Evolutionary conservation across 2,329 filamentous ascomycete species (phyloP), one percentile per base, ranked within the genome.

Genomic region (Aureobasidium sp.): DNA sequence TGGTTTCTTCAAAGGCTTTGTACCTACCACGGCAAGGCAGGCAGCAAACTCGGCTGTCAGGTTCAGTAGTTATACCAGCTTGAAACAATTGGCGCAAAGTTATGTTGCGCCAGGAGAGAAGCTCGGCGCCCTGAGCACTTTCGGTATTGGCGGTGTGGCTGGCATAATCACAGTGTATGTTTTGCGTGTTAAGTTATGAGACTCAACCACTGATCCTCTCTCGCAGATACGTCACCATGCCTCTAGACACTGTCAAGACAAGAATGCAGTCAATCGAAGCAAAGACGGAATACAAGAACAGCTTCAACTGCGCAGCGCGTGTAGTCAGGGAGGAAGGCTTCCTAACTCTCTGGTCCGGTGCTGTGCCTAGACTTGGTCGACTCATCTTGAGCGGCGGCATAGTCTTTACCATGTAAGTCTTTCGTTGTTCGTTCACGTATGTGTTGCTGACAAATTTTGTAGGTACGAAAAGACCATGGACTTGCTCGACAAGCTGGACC

Each of bases 1-100:
- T 39, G 94, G 93, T 53, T 97, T 99, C 81, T 96, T 99, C 82
- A 91, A 97, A 74, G 94, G 94, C 27, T 94, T 99, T 70, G 87
- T 95, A 9, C 94, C 94, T 0, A 99, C 94, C 1, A 97, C 94
- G 4, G 91, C 92, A 25, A 84, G 94, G 57, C 94, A 99, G 76
- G 91, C 92, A 14, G 93, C 94, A 68, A 99, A 99, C 78, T 93
- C 88, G 48, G 94, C 94, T 1, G 89, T 90, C 1, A 85, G 94
- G 17, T 99, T 99, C 76, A 88, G 90, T 20, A 88, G 88, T 51
- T 97, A 97, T 76, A 96, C 89, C 2, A 89, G 87, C 63, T 80
- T 97, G 66, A 91, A 90, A 76, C 92, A 97, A 75, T 78, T 96
- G 66, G 92, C 92, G 63, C 90, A 97, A 76, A 89, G 89, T 27